Conservation (phyloP, 192 early-diverging fungal species). For the Coemansia sp. region DNA sequence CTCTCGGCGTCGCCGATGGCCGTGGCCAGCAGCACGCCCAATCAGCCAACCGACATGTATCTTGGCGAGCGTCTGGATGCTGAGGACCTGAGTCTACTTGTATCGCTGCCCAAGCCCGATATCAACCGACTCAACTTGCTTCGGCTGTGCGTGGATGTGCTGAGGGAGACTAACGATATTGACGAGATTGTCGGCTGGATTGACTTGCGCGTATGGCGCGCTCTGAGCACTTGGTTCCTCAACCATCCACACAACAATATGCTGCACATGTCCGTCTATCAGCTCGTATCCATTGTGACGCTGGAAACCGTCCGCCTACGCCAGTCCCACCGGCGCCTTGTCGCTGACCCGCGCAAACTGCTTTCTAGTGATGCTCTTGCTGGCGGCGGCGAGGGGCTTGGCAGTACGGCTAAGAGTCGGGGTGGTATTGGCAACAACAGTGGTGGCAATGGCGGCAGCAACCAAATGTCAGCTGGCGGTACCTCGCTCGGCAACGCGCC, state of each 20-base stretch:
- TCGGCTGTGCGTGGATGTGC: constrained; percentile 37
- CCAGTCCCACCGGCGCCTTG: constrained; percentile 15
- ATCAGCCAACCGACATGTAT: constrained; percentile 9
- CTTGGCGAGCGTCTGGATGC: constrained; percentile 29
- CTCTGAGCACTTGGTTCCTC: constrained; percentile 44
- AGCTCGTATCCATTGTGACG: constrained; percentile 36
- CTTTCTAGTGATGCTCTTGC: not conserved
- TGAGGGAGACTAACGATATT: constrained; percentile 40
- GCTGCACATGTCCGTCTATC: constrained; percentile 40
- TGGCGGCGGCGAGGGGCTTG: not conserved
- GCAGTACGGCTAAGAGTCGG: not conserved
- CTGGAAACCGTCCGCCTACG: constrained; percentile 45
- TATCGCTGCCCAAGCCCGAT: constrained; percentile 40
- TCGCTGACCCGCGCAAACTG: constrained; percentile 7
- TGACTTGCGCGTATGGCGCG: constrained; percentile 51
- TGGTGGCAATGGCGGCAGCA: constrained; percentile 1
- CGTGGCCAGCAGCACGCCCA: constrained; percentile 41
- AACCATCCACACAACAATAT: constrained; percentile 54
- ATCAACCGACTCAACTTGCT: constrained; percentile 36
- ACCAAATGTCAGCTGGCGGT: constrained; percentile 7
- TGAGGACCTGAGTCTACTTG: constrained; percentile 36
- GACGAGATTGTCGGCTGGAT: constrained; percentile 50
- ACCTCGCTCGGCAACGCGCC: not conserved
- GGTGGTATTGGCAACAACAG: not conserved
- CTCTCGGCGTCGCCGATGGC: constrained; percentile 49